Conservation (phyloP, 2,329 filamentous ascomycete species). For the Alternaria sp. region DNA sequence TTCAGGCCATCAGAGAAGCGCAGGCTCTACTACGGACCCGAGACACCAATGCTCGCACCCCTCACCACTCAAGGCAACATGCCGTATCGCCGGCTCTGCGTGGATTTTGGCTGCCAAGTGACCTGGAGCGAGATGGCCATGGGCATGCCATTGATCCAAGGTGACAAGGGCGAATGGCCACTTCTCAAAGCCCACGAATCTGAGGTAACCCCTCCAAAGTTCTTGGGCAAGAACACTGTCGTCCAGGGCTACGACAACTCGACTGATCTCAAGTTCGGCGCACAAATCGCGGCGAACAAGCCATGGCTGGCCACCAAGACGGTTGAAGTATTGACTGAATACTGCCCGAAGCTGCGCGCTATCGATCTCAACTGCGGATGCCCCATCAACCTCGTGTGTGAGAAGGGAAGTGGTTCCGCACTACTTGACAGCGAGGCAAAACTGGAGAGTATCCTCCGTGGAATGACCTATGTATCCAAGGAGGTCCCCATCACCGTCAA, state of each 20-base stretch:
- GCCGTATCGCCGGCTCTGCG: constrained; percentile 89
- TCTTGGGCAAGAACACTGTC: constrained; percentile 63
- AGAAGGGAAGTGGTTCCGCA: constrained; percentile 86
- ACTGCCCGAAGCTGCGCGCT: constrained; percentile 82
- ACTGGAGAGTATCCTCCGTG: constrained; percentile 90
- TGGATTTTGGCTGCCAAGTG: constrained; percentile 85
- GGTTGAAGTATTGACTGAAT: constrained; percentile 77
- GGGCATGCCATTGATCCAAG: constrained; percentile 86
- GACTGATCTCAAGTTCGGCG: constrained; percentile 86
- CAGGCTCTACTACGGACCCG: constrained; percentile 88
- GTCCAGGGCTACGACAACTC: constrained; percentile 81
- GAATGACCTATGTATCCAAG: constrained; percentile 93
- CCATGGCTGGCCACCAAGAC: constrained; percentile 90
- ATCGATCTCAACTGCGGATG: constrained; percentile 98
- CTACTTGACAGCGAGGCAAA: constrained; percentile 88
- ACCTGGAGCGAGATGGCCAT: constrained; percentile 99
- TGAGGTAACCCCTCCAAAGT: constrained; percentile 75
- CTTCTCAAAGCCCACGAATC: constrained; percentile 90
- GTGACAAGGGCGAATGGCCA: constrained; percentile 91
- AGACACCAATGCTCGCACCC: constrained; percentile 92
- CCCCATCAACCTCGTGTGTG: constrained; percentile 92
- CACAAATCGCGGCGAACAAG: constrained; percentile 90
- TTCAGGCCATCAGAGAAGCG: constrained; percentile 93
- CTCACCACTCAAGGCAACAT: constrained; percentile 96
- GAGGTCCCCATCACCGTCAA: constrained; percentile 94